These are phyloP conservation scores for Microthyrium microscopicum DNA, from an alignment of 2,329 filamentous ascomycete species.

Conservation along the genomic window DNA sequence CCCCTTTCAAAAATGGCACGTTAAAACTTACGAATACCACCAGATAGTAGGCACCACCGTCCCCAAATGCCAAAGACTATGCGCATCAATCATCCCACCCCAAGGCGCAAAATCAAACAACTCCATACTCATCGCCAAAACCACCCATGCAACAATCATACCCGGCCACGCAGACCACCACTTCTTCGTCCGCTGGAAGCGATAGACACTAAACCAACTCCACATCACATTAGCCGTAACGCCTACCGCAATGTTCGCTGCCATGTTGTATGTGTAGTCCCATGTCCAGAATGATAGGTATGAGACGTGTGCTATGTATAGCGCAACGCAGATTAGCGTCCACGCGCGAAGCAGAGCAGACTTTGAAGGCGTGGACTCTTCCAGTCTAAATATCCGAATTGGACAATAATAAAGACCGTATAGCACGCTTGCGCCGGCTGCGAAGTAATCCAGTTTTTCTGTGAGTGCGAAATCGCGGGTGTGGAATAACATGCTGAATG, in stretches of 20 bases:
- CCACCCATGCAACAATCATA: conserved; percentile 79
- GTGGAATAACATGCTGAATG: conserved; percentile 83
- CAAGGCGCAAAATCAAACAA: conserved; percentile 84
- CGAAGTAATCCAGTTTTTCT: conserved; percentile 94
- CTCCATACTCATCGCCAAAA: conserved; percentile 89
- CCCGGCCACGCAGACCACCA: conserved; percentile 81
- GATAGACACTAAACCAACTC: conserved; percentile 63
- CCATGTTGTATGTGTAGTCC: conserved; percentile 98
- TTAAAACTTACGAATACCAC: conserved; percentile 78
- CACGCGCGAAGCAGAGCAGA: conserved; percentile 48
- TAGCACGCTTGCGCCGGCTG: conserved; percentile 71
- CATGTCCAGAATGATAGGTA: conserved; percentile 78
- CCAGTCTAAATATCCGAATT: conserved; percentile 69
- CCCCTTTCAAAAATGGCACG: conserved; percentile 6
- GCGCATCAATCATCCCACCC: conserved; percentile 71
- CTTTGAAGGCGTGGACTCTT: conserved; percentile 23
- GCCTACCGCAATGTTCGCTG: conserved; percentile 73
- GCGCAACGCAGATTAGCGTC: conserved; percentile 52
- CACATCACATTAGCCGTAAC: conserved; percentile 69
- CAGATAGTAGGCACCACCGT: conserved; percentile 76
- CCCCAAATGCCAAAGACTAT: conserved; percentile 88
- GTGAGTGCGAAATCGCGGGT: conserved; percentile 71
- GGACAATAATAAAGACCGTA: conserved; percentile 81
- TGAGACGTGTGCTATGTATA: conserved; percentile 62
- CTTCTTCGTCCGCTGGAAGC: conserved; percentile 54